A percentile compares a stretch with the other conserved stretches of the same genome.
phyloP scores from a whole-genome alignment of 108 stramenopile species.

The Cyclostephanos tholiformis region DNA sequence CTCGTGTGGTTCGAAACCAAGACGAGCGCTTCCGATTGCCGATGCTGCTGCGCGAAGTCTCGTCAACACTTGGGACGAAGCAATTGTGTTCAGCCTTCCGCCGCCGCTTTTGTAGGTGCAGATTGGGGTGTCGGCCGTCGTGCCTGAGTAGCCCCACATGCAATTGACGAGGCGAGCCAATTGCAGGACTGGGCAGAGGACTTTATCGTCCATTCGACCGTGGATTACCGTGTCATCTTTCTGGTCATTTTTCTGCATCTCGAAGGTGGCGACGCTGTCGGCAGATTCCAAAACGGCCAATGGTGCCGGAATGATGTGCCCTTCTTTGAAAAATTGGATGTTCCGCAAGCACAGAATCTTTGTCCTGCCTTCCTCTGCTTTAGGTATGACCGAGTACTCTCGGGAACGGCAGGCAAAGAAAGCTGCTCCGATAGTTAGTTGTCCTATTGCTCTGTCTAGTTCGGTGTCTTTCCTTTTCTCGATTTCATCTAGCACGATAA shows the following conservation, averaged over 20 bases:
- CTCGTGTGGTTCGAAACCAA: too few species aligned
- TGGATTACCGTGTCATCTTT: slow-evolving; percentile 15
- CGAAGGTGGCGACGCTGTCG: slow-evolving; percentile 29
- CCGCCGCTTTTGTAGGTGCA: not conserved
- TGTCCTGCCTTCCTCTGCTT: too few species aligned
- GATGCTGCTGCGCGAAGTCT: not conserved
- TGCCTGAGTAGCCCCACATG: slow-evolving; percentile 13
- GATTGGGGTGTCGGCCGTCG: slow-evolving; percentile 9
- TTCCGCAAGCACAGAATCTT: too few species aligned
- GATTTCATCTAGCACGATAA: slow-evolving; percentile 3
- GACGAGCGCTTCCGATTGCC: too few species aligned
- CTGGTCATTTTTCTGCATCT: slow-evolving; percentile 25
- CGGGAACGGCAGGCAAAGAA: slow-evolving; percentile 27
- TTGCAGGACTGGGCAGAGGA: too few species aligned
- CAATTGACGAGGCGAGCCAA: slow-evolving; percentile 1
- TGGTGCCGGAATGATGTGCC: not conserved
- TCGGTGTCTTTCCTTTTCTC: not conserved
- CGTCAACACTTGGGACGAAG: not conserved
- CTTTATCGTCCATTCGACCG: not conserved
- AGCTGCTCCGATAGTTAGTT: slow-evolving; percentile 10
- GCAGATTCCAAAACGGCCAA: slow-evolving; percentile 7
- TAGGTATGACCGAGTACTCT: too few species aligned
- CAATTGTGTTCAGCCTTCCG: not conserved
- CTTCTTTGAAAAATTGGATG: slow-evolving; percentile 10
- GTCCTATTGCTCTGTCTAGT: not conserved